Percentiles rank a stretch among this genome's conserved stretches.
phyloP scores from a whole-genome alignment of 306 rosid species.

The Mucuna pruriens region DNA sequence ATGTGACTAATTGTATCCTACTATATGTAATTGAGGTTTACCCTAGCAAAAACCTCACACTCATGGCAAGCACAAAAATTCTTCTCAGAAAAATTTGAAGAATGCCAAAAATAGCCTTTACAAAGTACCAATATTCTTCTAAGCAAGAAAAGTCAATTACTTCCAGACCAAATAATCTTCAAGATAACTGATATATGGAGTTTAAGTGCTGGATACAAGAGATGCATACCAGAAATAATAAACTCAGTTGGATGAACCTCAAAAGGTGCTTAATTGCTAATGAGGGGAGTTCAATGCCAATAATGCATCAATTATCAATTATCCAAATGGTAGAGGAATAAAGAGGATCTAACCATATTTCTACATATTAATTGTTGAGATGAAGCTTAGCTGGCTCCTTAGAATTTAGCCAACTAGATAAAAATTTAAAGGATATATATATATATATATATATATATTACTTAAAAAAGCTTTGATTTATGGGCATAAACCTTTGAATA shows the following conservation, averaged over 20 bases:
- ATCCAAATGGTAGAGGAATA: conserved; percentile 9
- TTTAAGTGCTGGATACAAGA: conserved; percentile 19
- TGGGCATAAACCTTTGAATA: conserved; percentile 24
- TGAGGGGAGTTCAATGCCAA: background rate
- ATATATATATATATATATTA: background rate
- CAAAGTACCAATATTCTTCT: conserved; percentile 1
- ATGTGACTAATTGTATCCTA: background rate
- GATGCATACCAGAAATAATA: conserved; percentile 24
- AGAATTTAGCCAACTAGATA: background rate
- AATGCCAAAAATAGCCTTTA: background rate
- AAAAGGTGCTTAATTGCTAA: conserved; percentile 1
- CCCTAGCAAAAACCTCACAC: conserved; percentile 7
- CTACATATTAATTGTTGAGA: background rate
- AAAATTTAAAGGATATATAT: background rate
- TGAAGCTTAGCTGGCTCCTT: background rate
- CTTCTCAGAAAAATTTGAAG: conserved; percentile 1
- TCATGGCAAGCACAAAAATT: background rate
- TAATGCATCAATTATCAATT: background rate
- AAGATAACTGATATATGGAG: background rate
- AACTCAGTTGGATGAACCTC: background rate
- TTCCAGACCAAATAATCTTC: conserved; percentile 23
- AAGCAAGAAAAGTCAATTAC: background rate
- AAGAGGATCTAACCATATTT: background rate
- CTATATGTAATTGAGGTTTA: background rate
- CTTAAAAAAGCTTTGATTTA: background rate